These are phyloP conservation scores for Sequoiadendron giganteum DNA, from an alignment of 75 land plant genomes.

Conservation along the genomic window DNA sequence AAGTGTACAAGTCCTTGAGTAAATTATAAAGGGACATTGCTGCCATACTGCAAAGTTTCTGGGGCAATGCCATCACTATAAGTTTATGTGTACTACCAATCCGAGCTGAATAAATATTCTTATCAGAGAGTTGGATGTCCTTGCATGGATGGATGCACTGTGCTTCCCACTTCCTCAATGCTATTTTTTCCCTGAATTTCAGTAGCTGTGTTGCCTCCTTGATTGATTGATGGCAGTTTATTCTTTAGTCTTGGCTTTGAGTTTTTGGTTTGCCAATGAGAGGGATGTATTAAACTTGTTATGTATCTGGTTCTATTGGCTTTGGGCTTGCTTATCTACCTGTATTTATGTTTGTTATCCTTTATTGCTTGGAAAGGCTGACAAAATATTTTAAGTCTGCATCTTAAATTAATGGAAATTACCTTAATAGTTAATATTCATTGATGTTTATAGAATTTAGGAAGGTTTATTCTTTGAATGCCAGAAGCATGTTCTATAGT, in stretches of 20 bases:
- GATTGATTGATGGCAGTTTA: background rate
- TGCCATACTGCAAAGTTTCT: background rate
- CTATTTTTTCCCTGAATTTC: too few species aligned
- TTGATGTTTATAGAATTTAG: background rate
- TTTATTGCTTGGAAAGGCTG: background rate
- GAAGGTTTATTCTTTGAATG: background rate
- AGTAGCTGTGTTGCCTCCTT: background rate
- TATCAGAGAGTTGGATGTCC: background rate
- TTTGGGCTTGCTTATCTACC: background rate
- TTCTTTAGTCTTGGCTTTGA: background rate
- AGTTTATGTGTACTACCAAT: background rate
- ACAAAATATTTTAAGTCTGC: background rate
- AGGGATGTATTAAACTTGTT: background rate
- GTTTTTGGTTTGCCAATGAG: background rate
- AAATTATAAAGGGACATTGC: too few species aligned
- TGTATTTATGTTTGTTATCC: background rate
- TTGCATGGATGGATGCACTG: too few species aligned
- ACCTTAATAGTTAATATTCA: background rate
- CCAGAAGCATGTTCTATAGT: background rate
- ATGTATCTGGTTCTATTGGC: background rate
- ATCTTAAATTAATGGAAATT: background rate
- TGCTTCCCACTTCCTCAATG: background rate
- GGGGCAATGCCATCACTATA: background rate
- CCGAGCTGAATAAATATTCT: background rate
- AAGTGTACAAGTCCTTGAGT: too few species aligned